Conservation (phyloP, 2,329 filamentous ascomycete species). For the Phialocephala sp. region DNA sequence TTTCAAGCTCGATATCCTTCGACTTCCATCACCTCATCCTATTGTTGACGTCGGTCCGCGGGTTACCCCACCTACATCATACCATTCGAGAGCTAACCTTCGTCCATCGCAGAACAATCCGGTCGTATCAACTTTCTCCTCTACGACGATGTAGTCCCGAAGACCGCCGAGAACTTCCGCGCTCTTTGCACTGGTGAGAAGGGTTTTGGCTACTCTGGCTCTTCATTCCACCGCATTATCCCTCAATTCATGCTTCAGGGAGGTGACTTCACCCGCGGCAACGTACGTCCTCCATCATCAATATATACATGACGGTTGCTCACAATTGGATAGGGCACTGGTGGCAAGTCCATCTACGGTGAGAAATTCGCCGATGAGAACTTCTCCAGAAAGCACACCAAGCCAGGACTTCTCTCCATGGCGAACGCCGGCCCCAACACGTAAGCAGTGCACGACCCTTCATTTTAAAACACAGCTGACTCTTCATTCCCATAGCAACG, state of each 20-base stretch:
- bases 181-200: conserved; percentile 84
- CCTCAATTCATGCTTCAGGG: conserved; percentile 95
- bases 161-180: conserved; percentile 96
- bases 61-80: conserved; percentile 26
- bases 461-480: conserved; percentile 68
- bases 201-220: conserved; percentile 83
- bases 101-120: conserved; percentile 57
- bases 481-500: conserved; percentile 74
- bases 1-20: neutral
- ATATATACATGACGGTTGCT: conserved; percentile 61
- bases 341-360: conserved; percentile 93
- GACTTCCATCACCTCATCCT: conserved; percentile 25
- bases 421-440: conserved; percentile 96
- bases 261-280: conserved; percentile 91
- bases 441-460: conserved; percentile 60
- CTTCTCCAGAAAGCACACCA: conserved; percentile 76
- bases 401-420: conserved; percentile 87
- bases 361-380: conserved; percentile 96
- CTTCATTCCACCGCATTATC: conserved; percentile 92
- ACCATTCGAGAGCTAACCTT: conserved; percentile 34
- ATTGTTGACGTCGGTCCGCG: conserved; percentile 29
- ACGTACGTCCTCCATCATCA: conserved; percentile 63
- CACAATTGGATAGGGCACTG: conserved; percentile 66
- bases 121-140: conserved; percentile 91
- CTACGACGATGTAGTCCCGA: conserved; percentile 78